phyloP scores from a whole-genome alignment of 371 early-diverging fungal genomes.

The Modicella reniformis region DNA sequence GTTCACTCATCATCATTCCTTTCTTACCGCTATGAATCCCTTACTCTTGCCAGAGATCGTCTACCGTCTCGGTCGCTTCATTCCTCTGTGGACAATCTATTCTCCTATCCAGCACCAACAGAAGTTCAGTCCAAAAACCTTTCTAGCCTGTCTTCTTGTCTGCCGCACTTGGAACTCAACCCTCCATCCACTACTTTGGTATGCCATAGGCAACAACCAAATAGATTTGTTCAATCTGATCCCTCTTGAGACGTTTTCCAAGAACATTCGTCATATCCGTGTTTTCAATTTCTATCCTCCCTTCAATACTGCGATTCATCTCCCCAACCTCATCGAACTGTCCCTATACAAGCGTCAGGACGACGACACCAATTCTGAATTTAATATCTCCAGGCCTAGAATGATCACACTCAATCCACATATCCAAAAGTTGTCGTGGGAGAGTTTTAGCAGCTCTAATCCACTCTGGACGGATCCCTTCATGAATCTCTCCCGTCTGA shows the following conservation, averaged over 20 bases:
- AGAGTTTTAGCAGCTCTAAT: neutral
- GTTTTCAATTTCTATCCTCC: neutral
- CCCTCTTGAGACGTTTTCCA: neutral
- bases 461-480: neutral
- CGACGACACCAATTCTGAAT: neutral
- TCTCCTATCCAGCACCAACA: neutral
- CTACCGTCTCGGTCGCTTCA: neutral
- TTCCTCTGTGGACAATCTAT: neutral
- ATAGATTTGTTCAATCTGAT: neutral
- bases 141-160: neutral
- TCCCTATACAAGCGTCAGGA: neutral
- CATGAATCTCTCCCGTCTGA: neutral
- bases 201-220: neutral
- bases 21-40: neutral
- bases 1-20: neutral
- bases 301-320: neutral
- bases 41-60: neutral
- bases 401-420: neutral
- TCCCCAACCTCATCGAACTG: neutral
- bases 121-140: neutral
- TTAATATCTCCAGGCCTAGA: neutral
- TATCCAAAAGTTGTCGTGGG: neutral
- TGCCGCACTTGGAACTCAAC: conserved; percentile 2
- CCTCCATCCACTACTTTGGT: neutral
- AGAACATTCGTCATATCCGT: neutral